Conservation (phyloP, 805 yeast genomes). For the Ogataea nonfermentans region DNA sequence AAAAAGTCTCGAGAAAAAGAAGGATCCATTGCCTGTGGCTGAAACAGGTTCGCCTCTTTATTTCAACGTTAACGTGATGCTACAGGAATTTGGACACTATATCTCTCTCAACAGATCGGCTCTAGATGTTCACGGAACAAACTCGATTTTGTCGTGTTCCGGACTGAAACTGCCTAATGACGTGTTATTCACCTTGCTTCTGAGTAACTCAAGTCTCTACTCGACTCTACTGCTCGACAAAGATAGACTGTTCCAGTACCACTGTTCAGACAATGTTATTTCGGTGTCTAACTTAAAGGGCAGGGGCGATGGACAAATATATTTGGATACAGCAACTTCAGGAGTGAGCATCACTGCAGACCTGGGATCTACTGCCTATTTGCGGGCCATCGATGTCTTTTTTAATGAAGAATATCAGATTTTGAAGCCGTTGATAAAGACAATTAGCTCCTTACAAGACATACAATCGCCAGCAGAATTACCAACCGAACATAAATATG, state of each 20-base stretch:
- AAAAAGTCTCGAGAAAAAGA: not conserved
- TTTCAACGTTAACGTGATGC: slow-evolving; percentile 19
- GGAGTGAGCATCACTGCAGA: slow-evolving; percentile 16
- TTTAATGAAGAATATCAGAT: slow-evolving; percentile 24
- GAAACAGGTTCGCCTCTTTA: slow-evolving; percentile 12
- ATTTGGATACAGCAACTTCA: slow-evolving; percentile 18
- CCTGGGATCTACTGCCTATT: slow-evolving; percentile 24
- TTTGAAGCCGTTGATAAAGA: slow-evolving; percentile 20
- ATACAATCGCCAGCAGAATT: not conserved
- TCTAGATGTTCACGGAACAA: slow-evolving; percentile 21
- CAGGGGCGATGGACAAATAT: slow-evolving; percentile 23
- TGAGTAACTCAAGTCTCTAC: slow-evolving; percentile 4
- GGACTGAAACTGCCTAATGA: slow-evolving; percentile 16
- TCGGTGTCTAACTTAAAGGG: slow-evolving; percentile 25
- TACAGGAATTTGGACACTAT: slow-evolving; percentile 21
- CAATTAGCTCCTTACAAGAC: not conserved
- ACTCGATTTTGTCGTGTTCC: slow-evolving; percentile 16
- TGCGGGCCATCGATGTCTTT: slow-evolving; percentile 22
- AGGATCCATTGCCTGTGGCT: not conserved
- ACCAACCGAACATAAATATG: not conserved
- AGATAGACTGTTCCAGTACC: slow-evolving; percentile 15
- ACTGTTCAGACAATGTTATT: slow-evolving; percentile 12
- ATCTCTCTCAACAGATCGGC: slow-evolving; percentile 25
- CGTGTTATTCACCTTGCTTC: slow-evolving; percentile 24
- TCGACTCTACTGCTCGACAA: slow-evolving; percentile 8